Base-by-base conservation (phyloP, 23 red algal species). In the Pyropia haitanensis region DNA sequence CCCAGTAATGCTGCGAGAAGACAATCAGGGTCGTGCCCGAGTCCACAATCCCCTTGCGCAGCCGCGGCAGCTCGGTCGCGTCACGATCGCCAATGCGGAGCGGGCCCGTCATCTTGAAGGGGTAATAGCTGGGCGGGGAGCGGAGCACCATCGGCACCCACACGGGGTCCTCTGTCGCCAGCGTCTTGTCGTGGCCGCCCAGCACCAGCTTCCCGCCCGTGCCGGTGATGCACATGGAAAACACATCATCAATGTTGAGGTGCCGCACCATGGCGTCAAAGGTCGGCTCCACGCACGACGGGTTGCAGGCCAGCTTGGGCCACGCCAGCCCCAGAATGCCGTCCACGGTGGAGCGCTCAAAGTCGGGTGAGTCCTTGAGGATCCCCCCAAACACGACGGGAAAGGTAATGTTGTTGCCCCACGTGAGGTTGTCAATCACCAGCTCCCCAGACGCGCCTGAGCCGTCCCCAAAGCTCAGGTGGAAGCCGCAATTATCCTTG, bases 241-340 rank as follows among this genome's bases (percentile, higher is more conserved):
- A 96, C 54, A 96, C 51, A 46, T 89, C 57, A n/a, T 77, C 84
- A 64, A 79, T 83, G 27, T 70, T 58, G 7, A 62, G 15, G 14
- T 77, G 68, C 62, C 76, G 80, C 46, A 87, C 32, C 83, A 96
- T 75, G 18, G 79, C 71, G 46, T 96, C 91, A 71, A 96, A 96
- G 2, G 82, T 76, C 15, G 91, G 91, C 26, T 61, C 77, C 44
- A 83, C 64, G 68, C 91, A 96, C 25, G 70, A 83, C 34, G 91
- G 91, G 50, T 96, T 88, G 73, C 91, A 96, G 0, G 91, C 77
- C 18, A 96, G 73, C 30, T 56, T 77, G 20, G 60, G 77, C 39
- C 80, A 96, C 14, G 91, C 91, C 71, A 96, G 78, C 5, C 91
- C 91, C 14, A 96, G 53, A 44, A 96, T 85, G 46, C 91, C 91